Base-by-base conservation (phyloP, 2,329 filamentous ascomycete genomes). In the Lecanosticta acicola region DNA sequence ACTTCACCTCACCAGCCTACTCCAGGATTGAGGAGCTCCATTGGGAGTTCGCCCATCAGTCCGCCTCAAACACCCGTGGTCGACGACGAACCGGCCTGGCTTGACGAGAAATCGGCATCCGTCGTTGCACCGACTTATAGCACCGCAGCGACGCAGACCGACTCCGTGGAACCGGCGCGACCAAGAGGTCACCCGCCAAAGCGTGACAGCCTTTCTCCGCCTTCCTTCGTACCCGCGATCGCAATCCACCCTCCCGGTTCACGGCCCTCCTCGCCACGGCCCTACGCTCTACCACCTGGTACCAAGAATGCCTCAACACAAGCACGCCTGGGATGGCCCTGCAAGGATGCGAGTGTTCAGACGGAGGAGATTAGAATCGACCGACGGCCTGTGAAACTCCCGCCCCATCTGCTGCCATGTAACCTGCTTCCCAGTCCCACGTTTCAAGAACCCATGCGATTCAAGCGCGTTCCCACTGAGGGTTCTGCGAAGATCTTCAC, bases 291-390 rank as follows among this genome's bases (percentile, higher is more conserved):
- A 21, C 89, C 89, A 43, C 82, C 90, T 46, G 81, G 81, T 51
- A 84, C 80, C 4, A 96, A 89, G 65, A 88, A 88, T 66, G 81
- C 85, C 53, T 83, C 81, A 14, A 91, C 85, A 59, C 93, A 98
- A 67, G 88, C 89, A 19, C 75, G 76, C 32, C 71, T 81, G 39
- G 66, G 72, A 8, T 63, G 66, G 19, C 65, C 70, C 14, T 72
- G 73, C 55, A 71, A 69, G 33, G 83, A 76, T 45, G 74, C 68
- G 37, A 80, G 78, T 2, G 76, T 90, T 47, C 93, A 98, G 71
- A 98, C 93, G 0, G 90, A 97, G 57, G 86, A 87, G 48, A 96
- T 97, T 47, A 80, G 87, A 45, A 79, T 94, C 4, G 90, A 94
- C 61, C 80, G 81, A 68, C 80, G 89, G 50, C 71, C 87, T 36